Percentiles rank a stretch among this genome's conserved stretches.
Evolutionary conservation across 2,329 filamentous ascomycete species (phyloP).

Genomic region (Diaporthe caulivora): DNA sequence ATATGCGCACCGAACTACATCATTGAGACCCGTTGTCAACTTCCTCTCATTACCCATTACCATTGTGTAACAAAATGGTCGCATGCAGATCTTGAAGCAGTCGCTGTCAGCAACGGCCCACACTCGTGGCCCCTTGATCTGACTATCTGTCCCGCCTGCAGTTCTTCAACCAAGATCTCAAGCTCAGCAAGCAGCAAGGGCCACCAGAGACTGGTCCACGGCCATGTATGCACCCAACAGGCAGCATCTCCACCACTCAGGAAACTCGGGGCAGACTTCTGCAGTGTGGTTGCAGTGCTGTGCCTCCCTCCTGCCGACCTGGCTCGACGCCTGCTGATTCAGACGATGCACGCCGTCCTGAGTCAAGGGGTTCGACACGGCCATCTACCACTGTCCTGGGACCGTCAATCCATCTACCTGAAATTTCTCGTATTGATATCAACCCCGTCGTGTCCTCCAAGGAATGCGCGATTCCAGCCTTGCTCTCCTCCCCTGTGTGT

Average conservation of each 20-base stretch:
- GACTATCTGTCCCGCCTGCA: conserved; percentile 7
- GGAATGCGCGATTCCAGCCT: background rate
- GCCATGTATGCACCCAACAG: background rate
- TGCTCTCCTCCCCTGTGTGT: background rate
- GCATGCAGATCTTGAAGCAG: conserved; percentile 27
- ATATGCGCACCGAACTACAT: background rate
- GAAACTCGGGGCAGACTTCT: conserved; percentile 22
- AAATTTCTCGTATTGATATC: conserved; percentile 18
- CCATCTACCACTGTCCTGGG: conserved; percentile 12
- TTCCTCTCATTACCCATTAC: background rate
- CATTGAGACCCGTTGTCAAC: background rate
- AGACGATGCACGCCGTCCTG: conserved; percentile 7
- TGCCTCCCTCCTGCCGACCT: conserved; percentile 29
- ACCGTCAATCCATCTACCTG: background rate
- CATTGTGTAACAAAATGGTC: background rate
- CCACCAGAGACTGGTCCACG: background rate
- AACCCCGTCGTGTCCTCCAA: background rate
- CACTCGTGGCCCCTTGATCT: conserved; percentile 7
- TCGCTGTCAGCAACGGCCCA: conserved; percentile 23
- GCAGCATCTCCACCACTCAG: conserved; percentile 18
- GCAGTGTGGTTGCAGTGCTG: conserved; percentile 27
- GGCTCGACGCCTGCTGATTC: conserved; percentile 27
- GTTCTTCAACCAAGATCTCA: conserved; percentile 1
- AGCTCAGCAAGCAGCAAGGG: background rate
- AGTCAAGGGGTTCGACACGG: background rate